Evolutionary conservation across 2,329 filamentous ascomycete genomes (phyloP).

Genomic region (Scopulariopsis brevicaulis): DNA sequence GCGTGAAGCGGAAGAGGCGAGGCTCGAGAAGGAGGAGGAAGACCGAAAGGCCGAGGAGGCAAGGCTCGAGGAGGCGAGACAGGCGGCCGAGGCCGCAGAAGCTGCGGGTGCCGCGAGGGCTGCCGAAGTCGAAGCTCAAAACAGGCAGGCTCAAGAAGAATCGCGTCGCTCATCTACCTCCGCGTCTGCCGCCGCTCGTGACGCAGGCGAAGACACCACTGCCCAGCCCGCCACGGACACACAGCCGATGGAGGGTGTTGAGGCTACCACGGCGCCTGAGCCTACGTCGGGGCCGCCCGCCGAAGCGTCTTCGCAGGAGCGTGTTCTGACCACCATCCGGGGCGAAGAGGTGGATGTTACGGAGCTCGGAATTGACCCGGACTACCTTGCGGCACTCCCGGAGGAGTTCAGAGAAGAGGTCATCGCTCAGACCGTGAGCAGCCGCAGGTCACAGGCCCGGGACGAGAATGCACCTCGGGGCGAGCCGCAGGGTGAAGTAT

Average conservation of each 20-base stretch:
- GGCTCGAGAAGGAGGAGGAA: constrained; percentile 55
- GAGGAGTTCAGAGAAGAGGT: constrained; percentile 96
- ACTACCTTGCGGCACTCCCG: constrained; percentile 93
- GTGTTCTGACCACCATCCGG: constrained; percentile 73
- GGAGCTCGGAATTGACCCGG: constrained; percentile 82
- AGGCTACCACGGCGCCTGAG: constrained; percentile 31
- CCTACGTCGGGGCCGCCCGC: constrained; percentile 14
- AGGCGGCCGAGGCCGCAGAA: constrained; percentile 13
- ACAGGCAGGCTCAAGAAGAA: not conserved
- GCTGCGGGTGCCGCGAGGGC: not conserved
- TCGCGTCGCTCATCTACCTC: not conserved
- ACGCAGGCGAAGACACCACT: not conserved
- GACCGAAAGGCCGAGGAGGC: constrained; percentile 48
- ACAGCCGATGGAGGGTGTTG: constrained; percentile 64
- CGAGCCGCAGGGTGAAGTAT: constrained; percentile 71
- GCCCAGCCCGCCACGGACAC: constrained; percentile 17
- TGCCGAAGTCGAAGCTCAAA: not conserved
- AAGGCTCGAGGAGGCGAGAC: not conserved
- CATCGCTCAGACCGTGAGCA: constrained; percentile 78
- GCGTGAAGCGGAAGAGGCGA: constrained; percentile 56
- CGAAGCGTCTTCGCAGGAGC: constrained; percentile 15
- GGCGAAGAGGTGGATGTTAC: constrained; percentile 89
- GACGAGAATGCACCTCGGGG: constrained; percentile 56
- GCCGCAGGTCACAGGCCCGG: constrained; percentile 67
- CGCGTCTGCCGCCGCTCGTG: not conserved